Evolutionary conservation across 768 basidiomycete species (phyloP), one percentile per base, ranked within the genome.

Genomic region (Suillus weaverae): DNA sequence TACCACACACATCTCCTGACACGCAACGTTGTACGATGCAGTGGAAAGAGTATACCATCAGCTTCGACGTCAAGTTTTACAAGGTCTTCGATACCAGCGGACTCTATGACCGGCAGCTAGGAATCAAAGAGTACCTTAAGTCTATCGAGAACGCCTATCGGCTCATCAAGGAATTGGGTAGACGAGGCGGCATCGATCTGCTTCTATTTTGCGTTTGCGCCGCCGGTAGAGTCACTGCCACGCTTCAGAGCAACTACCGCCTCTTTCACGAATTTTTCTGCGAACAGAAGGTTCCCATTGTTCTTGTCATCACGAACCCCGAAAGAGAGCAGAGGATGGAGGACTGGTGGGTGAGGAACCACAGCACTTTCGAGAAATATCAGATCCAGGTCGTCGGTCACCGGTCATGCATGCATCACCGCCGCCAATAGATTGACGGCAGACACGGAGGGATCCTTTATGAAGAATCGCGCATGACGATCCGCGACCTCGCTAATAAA

Each of bases 381-480:
- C 66, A 66, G 3, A 61, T 74, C 22, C 50, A 65, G 20, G 72
- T 78, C 30, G 56, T 66, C 20, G 78, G 76, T 4, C 75, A 80
- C 67, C 20, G 78, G 76, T 4, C 75, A 80, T 20, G 80, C 74
- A 0, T 83, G 82, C 62, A 65, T 83, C 66, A 81, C 79, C 3
- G 76, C 79, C 4, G 77, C 56, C 32, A 68, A 68, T 33, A 73
- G 79, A 30, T 67, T 69, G 60, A 72, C 0, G 50, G 71, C 36
- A 69, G 60, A 36, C 70, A 73, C 33, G 65, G 68, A 32, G 62
- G n/a, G n/a, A n/a, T 63, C 8, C 77, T 71, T 56, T 81, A 81
- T 62, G 63, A 70, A 13, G 70, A 76, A 60, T 82, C 80, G 10
- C 78, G 68, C 61, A 35, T 16, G 61, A 70, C 62, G 26, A 36